A percentile compares a stretch with the other conserved stretches of the same genome.
Evolutionary conservation across 306 rosid genomes (phyloP).

Genomic region (Corylus heterophylla): DNA sequence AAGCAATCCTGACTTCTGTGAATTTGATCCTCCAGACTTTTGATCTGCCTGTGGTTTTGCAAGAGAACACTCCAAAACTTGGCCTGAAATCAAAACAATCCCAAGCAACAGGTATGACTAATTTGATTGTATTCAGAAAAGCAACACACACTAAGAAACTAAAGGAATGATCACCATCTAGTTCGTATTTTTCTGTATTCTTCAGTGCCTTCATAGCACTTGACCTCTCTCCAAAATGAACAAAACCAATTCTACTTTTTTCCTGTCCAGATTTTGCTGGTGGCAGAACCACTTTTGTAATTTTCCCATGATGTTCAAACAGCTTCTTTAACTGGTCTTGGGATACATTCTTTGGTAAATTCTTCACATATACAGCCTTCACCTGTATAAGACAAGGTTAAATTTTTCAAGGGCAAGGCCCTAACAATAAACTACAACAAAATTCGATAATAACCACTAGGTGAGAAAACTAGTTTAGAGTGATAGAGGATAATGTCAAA

Average conservation of each 20-base stretch:
- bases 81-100: conserved; percentile 53
- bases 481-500: not conserved
- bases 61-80: conserved; percentile 84
- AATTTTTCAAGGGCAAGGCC: conserved; percentile 24
- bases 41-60: conserved; percentile 97
- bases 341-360: conserved; percentile 84
- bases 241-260: conserved; percentile 88
- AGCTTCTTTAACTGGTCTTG: conserved; percentile 85
- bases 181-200: conserved; percentile 85
- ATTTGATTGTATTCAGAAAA: conserved; percentile 5
- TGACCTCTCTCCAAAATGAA: conserved; percentile 91
- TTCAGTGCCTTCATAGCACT: conserved; percentile 93
- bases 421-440: not conserved
- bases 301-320: conserved; percentile 94
- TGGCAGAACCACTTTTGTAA: conserved; percentile 94
- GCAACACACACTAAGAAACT: not conserved
- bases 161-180: conserved; percentile 55
- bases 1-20: conserved; percentile 73
- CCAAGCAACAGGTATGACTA: conserved; percentile 23
- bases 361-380: conserved; percentile 90
- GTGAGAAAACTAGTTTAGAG: not conserved
- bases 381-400: conserved; percentile 50
- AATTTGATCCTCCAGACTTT: conserved; percentile 64
- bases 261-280: conserved; percentile 88
- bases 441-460: not conserved